Base-by-base conservation (phyloP, 495 filamentous ascomycete genomes). In the Aspergillus nidulans region DNA sequence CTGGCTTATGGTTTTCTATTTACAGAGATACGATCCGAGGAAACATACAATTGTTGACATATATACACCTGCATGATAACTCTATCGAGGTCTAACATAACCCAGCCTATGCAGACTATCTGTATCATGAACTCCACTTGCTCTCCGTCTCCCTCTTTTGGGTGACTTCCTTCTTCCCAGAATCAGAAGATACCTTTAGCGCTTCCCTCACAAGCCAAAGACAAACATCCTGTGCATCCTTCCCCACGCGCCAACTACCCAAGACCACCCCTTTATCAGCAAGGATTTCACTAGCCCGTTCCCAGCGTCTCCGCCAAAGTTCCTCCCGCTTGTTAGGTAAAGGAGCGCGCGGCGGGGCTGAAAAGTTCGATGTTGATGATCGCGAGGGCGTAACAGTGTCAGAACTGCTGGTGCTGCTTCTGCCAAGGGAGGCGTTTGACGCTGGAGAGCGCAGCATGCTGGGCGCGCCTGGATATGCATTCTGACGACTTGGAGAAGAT, bases 241-340 rank as follows among this genome's bases (percentile, higher is more conserved):
- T 77, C 1, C 94, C 94, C 5, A 82, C 82, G 40, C 90, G 79
- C 94, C 94, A 98, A 54, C 81, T 92, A 54, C 87, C 82, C 53
- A 99, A 69, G 56, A 83, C 69, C 0, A 97, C 90, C 2, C 87
- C 88, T 47, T 81, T 73, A 0, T 77, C 65, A 4, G 82, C 82
- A 8, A 97, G 77, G 7, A 85, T 71, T 26, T 85, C 79, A 52
- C 87, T 83, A 1, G 95, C 94, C 7, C 83, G 73, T 56, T 81
- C 83, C 83, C 91, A 89, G 46, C 95, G 74, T 52, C 86, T 80
- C 50, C 78, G 72, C 95, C 95, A 99, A 20, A 95, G 64, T 44
- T 91, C 86, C 51, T 95, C 80, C 30, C 91, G 90, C 64, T 91
- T 95, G 59, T 84, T 92, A 1, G 71, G 71, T 6, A 70, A 56